Evolutionary conservation across 441 rosid genomes (phyloP).

Genomic region (Corymbia calophylla): DNA sequence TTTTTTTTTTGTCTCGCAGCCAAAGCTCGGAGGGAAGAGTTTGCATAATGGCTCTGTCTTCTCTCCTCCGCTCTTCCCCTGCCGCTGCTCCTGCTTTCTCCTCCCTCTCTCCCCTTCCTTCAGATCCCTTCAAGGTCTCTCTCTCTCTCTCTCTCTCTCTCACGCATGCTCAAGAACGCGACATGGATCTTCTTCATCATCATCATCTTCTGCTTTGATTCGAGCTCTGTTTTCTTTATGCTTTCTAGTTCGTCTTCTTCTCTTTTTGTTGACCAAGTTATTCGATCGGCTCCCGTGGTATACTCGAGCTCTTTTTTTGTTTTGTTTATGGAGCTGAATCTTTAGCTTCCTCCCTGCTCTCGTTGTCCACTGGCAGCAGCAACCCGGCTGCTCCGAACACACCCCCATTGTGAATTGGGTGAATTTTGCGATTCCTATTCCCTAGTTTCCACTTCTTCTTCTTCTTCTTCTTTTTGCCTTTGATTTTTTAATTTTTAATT

Average conservation of each 20-base stretch:
- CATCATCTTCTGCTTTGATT: background rate
- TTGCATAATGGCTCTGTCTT: constrained; percentile 47
- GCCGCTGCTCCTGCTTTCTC: constrained; percentile 18
- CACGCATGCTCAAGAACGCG: background rate
- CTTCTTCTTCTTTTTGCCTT: background rate
- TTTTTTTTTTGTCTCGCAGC: too few species aligned
- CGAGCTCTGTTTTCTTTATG: background rate
- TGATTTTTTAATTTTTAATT: background rate
- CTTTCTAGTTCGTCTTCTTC: background rate
- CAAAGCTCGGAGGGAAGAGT: background rate
- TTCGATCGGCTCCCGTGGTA: background rate
- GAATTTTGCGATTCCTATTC: background rate
- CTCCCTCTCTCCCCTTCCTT: constrained; percentile 12
- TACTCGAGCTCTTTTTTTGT: background rate
- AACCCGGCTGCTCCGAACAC: background rate
- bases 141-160: constrained; percentile 1
- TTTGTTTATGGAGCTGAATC: background rate
- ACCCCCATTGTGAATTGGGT: background rate
- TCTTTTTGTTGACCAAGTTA: background rate
- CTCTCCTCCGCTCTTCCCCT: constrained; percentile 58
- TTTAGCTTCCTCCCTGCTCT: background rate
- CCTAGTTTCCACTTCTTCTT: constrained; percentile 38
- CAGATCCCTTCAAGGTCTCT: constrained; percentile 14
- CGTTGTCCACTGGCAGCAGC: background rate
- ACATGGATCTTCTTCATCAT: background rate